Conservation (phyloP, 108 stramenopile genomes). For the Chaetoceros tenuissimus region DNA sequence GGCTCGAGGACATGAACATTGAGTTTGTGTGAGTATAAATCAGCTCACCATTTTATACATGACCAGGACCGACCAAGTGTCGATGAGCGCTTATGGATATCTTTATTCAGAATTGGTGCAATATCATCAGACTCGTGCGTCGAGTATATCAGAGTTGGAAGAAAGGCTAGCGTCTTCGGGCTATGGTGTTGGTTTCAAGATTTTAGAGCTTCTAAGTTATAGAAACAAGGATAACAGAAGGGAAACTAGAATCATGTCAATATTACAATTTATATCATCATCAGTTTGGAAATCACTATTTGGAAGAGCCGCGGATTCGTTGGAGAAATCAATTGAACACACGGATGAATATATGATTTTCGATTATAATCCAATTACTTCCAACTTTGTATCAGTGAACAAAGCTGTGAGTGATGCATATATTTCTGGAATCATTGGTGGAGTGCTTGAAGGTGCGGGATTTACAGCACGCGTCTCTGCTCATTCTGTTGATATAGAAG, state of each 20-base stretch:
- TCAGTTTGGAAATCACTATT: constrained; percentile 92
- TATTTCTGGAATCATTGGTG: constrained; percentile 85
- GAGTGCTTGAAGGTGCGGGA: constrained; percentile 75
- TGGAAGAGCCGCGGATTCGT: constrained; percentile 88
- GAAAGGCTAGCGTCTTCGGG: constrained; percentile 84
- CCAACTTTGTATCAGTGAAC: constrained; percentile 69
- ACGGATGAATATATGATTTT: constrained; percentile 96
- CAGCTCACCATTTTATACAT: too few species aligned
- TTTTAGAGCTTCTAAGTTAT: constrained; percentile 83
- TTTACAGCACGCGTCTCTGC: constrained; percentile 83
- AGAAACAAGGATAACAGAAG: constrained; percentile 71
- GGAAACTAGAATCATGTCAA: constrained; percentile 78
- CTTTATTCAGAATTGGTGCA: constrained; percentile 94
- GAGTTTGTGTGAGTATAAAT: too few species aligned
- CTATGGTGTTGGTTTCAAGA: constrained; percentile 87
- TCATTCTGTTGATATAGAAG: constrained; percentile 67
- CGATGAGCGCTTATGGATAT: constrained; percentile 88
- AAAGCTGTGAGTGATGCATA: constrained; percentile 89
- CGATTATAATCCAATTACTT: constrained; percentile 85
- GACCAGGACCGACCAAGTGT: constrained; percentile 33
- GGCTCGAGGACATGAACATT: too few species aligned
- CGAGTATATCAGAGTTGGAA: constrained; percentile 87
- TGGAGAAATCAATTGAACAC: constrained; percentile 90
- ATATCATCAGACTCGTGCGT: constrained; percentile 88
- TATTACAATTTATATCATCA: constrained; percentile 88